Evolutionary conservation across 805 yeast genomes (phyloP), one percentile per base, ranked within the genome.

Genomic region (Candida peoriensis): DNA sequence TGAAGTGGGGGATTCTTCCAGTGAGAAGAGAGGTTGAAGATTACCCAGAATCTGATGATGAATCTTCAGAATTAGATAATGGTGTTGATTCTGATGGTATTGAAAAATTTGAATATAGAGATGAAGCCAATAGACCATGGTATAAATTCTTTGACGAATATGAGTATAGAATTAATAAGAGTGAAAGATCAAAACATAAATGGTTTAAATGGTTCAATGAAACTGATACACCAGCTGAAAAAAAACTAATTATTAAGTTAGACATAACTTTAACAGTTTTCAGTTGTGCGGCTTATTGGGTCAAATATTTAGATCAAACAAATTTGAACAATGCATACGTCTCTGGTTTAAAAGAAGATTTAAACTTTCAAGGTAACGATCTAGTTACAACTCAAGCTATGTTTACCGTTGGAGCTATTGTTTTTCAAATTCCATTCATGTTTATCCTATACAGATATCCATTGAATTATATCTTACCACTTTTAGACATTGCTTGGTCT

Each of bases 381-480:
- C 68, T 78, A 39, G 72, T 76, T 37, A 60, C 78, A 45, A 72
- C 82, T 2, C 76, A 76, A 33, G 76, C 76, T 6, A 57, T 78
- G 47, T 77, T 74, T 48, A 69, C 66, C 30, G 76, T 78, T 16
- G 89, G 86, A 34, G 63, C 74, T 25, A 71, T 75, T 28, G 63
- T 82, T 4, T 75, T 78, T 47, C 83, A 79, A 55, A 55, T 81
- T 34, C 88, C 88, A 2, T 77, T 77, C 63, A 67, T 76, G 66
- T 78, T 72, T 48, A 47, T 78, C 9, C 58, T 82, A 30, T 74
- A 76, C 23, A 66, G 76, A 26, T 57, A 64, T 20, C 81, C 85
- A 9, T 57, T 78, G 41, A 76, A 72, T 38, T 39, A 53, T 12
- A 47, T 58, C 3, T 33, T 58, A 24, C 80, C 81, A 3, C 36